Evolutionary conservation across 768 basidiomycete species (phyloP).

Genomic region (Leucocoprinus sp.): DNA sequence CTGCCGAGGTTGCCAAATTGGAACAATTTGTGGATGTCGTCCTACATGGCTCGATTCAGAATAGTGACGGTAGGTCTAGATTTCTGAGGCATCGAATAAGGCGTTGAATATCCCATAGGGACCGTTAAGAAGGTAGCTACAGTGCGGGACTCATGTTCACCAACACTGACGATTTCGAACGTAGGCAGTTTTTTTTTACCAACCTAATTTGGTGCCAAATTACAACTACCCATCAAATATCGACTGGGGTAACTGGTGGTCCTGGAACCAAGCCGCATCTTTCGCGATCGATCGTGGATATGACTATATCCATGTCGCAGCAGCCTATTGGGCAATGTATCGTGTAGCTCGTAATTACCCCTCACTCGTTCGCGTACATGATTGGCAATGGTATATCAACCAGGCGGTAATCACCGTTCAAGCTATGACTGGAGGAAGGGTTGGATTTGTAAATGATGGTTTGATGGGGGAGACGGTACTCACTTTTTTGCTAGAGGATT

Average conservation of each 20-base stretch:
- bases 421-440: slow-evolving; percentile 36
- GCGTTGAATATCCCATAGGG: slow-evolving; percentile 20
- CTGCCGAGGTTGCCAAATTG: slow-evolving; percentile 43
- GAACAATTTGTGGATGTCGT: slow-evolving; percentile 40
- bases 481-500: slow-evolving; percentile 36
- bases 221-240: slow-evolving; percentile 42
- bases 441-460: slow-evolving; percentile 38
- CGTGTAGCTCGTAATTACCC: slow-evolving; percentile 54
- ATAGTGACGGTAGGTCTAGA: slow-evolving; percentile 29
- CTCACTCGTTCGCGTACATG: slow-evolving; percentile 33
- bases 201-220: slow-evolving; percentile 34
- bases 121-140: slow-evolving; percentile 42
- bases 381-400: slow-evolving; percentile 52
- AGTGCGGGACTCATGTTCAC: not conserved
- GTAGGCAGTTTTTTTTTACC: slow-evolving; percentile 44
- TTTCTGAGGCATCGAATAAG: not conserved
- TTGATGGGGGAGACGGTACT: slow-evolving; percentile 54
- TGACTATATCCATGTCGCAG: slow-evolving; percentile 41
- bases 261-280: slow-evolving; percentile 41
- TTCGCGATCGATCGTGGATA: slow-evolving; percentile 44
- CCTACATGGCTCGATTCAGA: slow-evolving; percentile 44
- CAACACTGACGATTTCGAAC: not conserved
- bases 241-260: slow-evolving; percentile 50
- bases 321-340: slow-evolving; percentile 49
- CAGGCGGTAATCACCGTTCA: slow-evolving; percentile 42